These are phyloP conservation scores for Xylariaceae sp. DNA, from an alignment of 2,329 filamentous ascomycete genomes.

Conservation along the genomic window DNA sequence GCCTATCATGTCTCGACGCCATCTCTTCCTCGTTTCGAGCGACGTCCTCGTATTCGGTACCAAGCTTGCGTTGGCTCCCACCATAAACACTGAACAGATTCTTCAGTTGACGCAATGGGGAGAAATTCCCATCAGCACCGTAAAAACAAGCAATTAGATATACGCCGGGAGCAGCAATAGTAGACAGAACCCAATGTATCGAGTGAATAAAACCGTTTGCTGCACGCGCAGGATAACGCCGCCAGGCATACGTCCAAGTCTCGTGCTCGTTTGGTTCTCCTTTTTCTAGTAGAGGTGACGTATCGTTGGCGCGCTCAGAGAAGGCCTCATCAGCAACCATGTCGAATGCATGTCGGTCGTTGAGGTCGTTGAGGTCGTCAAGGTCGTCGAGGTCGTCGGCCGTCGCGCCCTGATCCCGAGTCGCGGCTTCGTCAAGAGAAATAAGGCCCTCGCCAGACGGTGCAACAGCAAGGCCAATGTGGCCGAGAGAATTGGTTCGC, in stretches of 20 bases:
- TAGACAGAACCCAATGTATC: constrained; percentile 71
- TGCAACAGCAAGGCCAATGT: constrained; percentile 42
- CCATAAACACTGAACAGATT: constrained; percentile 52
- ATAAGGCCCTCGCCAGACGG: constrained; percentile 34
- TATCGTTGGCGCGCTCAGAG: constrained; percentile 50
- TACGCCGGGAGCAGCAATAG: constrained; percentile 71
- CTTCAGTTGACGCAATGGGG: constrained; percentile 66
- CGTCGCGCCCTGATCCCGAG: constrained; percentile 24
- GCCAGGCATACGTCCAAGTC: constrained; percentile 44
- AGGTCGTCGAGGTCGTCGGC: constrained; percentile 30
- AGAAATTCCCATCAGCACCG: constrained; percentile 72
- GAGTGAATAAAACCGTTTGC: constrained; percentile 68
- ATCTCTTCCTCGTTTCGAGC: constrained; percentile 31
- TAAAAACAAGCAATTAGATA: constrained; percentile 81
- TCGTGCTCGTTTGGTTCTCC: constrained; percentile 30
- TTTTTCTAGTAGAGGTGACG: constrained; percentile 58
- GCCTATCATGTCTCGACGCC: constrained; percentile 20
- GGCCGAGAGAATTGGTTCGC: constrained; percentile 56
- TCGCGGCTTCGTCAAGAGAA: constrained; percentile 31
- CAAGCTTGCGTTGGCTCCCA: constrained; percentile 45
- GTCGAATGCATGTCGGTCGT: constrained; percentile 32
- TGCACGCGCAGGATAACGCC: constrained; percentile 60
- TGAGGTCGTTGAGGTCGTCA: constrained; percentile 26
- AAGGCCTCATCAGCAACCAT: constrained; percentile 27
- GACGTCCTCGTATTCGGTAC: constrained; percentile 33